Evolutionary conservation across 352 stramenopile genomes (phyloP).

Genomic region (Pythium dissimile): DNA sequence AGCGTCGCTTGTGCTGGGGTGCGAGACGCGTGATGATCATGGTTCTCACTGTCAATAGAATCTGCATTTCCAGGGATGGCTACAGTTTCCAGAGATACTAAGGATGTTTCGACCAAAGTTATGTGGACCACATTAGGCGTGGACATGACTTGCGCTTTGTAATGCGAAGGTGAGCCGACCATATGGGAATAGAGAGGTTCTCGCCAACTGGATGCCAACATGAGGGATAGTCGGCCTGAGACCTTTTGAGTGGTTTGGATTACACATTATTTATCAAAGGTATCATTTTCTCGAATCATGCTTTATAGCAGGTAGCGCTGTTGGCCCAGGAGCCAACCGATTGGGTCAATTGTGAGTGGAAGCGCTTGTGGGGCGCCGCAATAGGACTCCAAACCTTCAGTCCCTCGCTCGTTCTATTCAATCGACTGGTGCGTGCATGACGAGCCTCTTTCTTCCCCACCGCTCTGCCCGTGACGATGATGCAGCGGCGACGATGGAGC

Average conservation of each 20-base stretch:
- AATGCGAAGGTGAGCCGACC: neutral
- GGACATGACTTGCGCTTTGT: neutral
- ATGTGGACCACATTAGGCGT: neutral
- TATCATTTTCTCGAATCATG: conserved; percentile 16
- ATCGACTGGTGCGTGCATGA: conserved; percentile 76
- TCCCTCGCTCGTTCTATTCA: conserved; percentile 87
- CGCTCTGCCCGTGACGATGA: no score
- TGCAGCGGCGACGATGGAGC: neutral
- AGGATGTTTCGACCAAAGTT: no score
- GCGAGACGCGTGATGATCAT: no score
- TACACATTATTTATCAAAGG: conserved; percentile 9
- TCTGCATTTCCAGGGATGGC: no score
- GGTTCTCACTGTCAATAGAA: neutral
- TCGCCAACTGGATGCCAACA: no score
- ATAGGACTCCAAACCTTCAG: conserved; percentile 62
- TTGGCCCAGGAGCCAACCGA: conserved; percentile 68
- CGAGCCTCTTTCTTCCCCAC: neutral
- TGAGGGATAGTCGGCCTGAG: no score
- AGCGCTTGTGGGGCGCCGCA: conserved; percentile 16
- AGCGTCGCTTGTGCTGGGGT: no score
- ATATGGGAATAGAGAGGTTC: neutral
- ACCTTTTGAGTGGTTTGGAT: no score
- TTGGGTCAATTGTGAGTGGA: conserved; percentile 43
- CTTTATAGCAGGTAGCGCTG: conserved; percentile 30
- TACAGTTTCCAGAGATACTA: no score